A percentile compares a stretch with the other conserved stretches of the same genome.
phyloP scores from a whole-genome alignment of 495 filamentous ascomycete genomes.

The Aspergillus cavernicola region DNA sequence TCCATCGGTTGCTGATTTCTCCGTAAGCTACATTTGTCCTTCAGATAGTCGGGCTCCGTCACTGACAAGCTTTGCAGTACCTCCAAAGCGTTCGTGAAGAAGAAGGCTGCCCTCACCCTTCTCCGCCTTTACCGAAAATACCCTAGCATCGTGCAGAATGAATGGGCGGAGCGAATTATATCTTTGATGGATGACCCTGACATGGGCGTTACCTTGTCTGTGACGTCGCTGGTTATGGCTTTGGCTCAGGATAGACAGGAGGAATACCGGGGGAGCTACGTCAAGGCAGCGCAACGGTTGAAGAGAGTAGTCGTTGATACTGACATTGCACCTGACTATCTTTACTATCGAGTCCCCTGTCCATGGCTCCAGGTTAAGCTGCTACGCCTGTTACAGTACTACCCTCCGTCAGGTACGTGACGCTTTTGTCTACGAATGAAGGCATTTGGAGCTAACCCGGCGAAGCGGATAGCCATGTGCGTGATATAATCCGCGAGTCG shows the following conservation, averaged over 20 bases:
- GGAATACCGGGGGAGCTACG: slow-evolving; percentile 88
- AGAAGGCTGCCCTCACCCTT: slow-evolving; percentile 97
- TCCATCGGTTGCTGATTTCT: slow-evolving; percentile 91
- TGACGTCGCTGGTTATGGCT: slow-evolving; percentile 95
- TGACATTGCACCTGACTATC: slow-evolving; percentile 81
- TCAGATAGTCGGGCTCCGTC: background rate
- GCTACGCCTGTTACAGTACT: slow-evolving; percentile 88
- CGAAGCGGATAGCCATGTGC: slow-evolving; percentile 84
- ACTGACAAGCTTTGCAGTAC: slow-evolving; percentile 53
- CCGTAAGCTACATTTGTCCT: slow-evolving; percentile 59
- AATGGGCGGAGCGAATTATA: slow-evolving; percentile 97
- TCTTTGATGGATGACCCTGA: slow-evolving; percentile 97
- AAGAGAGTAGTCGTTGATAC: slow-evolving; percentile 87
- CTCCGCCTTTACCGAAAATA: slow-evolving; percentile 94
- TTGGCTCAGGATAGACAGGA: slow-evolving; percentile 90
- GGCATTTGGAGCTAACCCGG: slow-evolving; percentile 13
- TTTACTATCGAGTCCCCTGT: slow-evolving; percentile 98
- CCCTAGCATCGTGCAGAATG: slow-evolving; percentile 84
- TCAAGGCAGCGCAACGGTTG: slow-evolving; percentile 83
- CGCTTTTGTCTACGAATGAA: background rate
- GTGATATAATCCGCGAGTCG: slow-evolving; percentile 88
- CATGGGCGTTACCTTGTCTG: slow-evolving; percentile 90
- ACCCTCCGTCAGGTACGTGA: slow-evolving; percentile 80
- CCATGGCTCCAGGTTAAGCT: slow-evolving; percentile 99
- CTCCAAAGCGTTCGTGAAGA: slow-evolving; percentile 97